Percentiles rank a stretch among this genome's conserved stretches.
phyloP scores from a whole-genome alignment of 352 stramenopile species.

The Phytophthora cryptogea region DNA sequence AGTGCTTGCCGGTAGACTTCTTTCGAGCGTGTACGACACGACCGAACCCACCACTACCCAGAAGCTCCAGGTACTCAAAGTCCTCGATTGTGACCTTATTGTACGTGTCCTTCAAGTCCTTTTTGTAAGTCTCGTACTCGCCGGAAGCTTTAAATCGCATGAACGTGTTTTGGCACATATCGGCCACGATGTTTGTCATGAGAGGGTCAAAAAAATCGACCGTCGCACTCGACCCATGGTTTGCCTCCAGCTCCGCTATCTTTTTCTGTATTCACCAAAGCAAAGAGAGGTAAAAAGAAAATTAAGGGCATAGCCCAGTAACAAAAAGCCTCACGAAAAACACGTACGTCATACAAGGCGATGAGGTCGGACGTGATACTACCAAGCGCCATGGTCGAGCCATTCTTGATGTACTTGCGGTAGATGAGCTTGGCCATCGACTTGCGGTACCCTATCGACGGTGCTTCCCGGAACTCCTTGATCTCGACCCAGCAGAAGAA shows the following conservation, averaged over 20 bases:
- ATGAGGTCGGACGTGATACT: constrained; percentile 80
- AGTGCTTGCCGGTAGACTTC: constrained; percentile 90
- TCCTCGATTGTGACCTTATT: constrained; percentile 86
- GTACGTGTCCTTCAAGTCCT: constrained; percentile 86
- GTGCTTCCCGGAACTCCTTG: constrained; percentile 78
- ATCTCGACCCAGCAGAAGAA: constrained; percentile 90
- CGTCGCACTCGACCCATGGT: constrained; percentile 45
- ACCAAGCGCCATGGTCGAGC: constrained; percentile 72
- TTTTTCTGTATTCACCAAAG: constrained; percentile 50
- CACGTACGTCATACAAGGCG: constrained; percentile 65
- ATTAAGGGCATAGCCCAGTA: neutral
- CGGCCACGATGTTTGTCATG: constrained; percentile 66
- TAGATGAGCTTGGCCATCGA: constrained; percentile 85
- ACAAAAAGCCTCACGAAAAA: neutral
- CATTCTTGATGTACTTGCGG: constrained; percentile 84
- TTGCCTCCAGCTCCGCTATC: constrained; percentile 52
- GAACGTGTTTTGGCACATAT: constrained; percentile 86
- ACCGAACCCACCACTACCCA: constrained; percentile 91
- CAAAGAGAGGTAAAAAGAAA: constrained; percentile 3
- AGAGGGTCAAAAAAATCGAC: constrained; percentile 74
- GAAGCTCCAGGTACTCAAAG: constrained; percentile 84
- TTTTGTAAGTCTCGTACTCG: constrained; percentile 76
- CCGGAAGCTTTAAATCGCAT: constrained; percentile 73
- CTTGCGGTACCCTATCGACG: constrained; percentile 67
- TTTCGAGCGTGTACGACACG: constrained; percentile 90